phyloP scores from a whole-genome alignment of 2,329 filamentous ascomycete species.

The Fusarium multiceps region DNA sequence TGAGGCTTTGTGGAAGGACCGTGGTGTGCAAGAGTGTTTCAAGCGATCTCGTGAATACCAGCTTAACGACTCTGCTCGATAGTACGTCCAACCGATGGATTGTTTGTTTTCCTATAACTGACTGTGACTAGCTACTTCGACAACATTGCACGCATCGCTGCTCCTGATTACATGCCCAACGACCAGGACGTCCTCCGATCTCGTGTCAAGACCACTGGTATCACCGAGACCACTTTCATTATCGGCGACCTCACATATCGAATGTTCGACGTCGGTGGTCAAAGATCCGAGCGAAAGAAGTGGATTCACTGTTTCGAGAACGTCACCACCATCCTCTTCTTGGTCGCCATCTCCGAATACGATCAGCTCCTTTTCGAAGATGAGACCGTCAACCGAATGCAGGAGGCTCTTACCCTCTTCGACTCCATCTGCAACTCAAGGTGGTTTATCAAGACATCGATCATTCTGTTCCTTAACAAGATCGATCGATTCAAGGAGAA shows the following conservation, averaged over 20 bases:
- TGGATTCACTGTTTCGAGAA: conserved; percentile 99
- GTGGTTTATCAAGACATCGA: conserved; percentile 91
- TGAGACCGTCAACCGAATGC: conserved; percentile 95
- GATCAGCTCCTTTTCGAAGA: conserved; percentile 96
- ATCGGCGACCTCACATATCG: conserved; percentile 94
- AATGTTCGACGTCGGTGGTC: conserved; percentile 97
- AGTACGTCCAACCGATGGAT: conserved; percentile 68
- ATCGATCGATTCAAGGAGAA: conserved; percentile 91
- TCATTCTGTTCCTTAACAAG: conserved; percentile 91
- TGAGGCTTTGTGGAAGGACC: conserved; percentile 91
- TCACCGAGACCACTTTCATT: conserved; percentile 95
- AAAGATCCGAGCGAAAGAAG: conserved; percentile 97
- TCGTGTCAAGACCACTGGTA: conserved; percentile 97
- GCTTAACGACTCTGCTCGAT: conserved; percentile 95
- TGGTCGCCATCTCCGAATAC: conserved; percentile 97
- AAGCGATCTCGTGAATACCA: conserved; percentile 96
- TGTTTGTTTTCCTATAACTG: conserved; percentile 43
- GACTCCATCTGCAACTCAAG: conserved; percentile 89
- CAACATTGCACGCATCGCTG: conserved; percentile 89
- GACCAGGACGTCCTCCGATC: conserved; percentile 95
- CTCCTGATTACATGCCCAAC: conserved; percentile 92
- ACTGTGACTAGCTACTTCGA: conserved; percentile 85
- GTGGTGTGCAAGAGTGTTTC: conserved; percentile 93
- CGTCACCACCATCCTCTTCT: conserved; percentile 94
- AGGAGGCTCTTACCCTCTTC: conserved; percentile 86